Conservation (phyloP, 2,329 filamentous ascomycete species). For the Neophaeococcomyces aloes region DNA sequence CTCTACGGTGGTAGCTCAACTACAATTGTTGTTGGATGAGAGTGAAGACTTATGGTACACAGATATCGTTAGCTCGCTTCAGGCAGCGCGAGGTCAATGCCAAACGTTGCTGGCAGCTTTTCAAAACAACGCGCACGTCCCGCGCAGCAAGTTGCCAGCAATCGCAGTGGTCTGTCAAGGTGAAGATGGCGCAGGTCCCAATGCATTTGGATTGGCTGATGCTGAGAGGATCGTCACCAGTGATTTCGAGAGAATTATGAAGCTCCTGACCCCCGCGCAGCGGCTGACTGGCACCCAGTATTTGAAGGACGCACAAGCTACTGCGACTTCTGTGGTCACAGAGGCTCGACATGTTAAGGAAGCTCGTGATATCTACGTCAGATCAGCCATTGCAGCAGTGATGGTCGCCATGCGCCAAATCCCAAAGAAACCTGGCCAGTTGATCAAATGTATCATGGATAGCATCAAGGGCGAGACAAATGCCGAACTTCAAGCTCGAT, state of each 20-base stretch:
- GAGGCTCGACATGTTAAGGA: conserved; percentile 72
- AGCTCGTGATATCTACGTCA: conserved; percentile 72
- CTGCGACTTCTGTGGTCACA: conserved; percentile 60
- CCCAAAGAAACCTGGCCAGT: conserved; percentile 82
- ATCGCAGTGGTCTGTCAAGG: conserved; percentile 90
- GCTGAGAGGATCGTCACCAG: conserved; percentile 78
- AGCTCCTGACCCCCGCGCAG: conserved; percentile 76
- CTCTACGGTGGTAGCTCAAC: conserved; percentile 41
- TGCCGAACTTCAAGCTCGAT: conserved; percentile 72
- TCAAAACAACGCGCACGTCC: conserved; percentile 76
- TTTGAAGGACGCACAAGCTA: conserved; percentile 64
- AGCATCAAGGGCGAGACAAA: conserved; percentile 95
- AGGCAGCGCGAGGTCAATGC: conserved; percentile 82
- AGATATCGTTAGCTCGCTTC: conserved; percentile 80
- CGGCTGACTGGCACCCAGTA: conserved; percentile 72
- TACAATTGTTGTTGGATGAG: conserved; percentile 68
- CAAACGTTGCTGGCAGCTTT: conserved; percentile 84
- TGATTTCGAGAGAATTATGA: conserved; percentile 82
- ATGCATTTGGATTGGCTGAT: conserved; percentile 76
- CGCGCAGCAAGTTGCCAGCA: conserved; percentile 61
- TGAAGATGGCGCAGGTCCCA: conserved; percentile 80
- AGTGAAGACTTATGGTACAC: conserved; percentile 75
- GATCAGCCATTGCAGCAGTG: conserved; percentile 75
- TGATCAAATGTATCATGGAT: conserved; percentile 98
- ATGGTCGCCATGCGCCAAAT: conserved; percentile 77